phyloP scores from a whole-genome alignment of 306 rosid species.

The Vicia villosa region DNA sequence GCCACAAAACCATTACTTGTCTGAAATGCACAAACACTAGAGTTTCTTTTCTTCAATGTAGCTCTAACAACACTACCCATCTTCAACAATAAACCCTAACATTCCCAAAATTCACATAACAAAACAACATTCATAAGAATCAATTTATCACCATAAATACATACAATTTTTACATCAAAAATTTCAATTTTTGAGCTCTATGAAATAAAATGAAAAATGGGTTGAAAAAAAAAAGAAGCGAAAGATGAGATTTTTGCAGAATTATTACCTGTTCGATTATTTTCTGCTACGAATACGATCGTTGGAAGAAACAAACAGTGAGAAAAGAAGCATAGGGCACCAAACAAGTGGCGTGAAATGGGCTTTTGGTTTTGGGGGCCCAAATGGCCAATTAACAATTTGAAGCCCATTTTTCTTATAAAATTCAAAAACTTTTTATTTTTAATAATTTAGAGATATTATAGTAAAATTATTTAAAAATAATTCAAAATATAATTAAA shows the following conservation, averaged over 20 bases:
- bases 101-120: background rate
- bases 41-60: conserved; percentile 47
- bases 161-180: background rate
- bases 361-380: conserved; percentile 10
- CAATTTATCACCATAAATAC: background rate
- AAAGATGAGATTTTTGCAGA: background rate
- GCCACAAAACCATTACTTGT: conserved; percentile 32
- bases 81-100: conserved; percentile 29
- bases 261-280: background rate
- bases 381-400: background rate
- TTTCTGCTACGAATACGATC: conserved; percentile 19
- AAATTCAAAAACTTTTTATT: too few species aligned
- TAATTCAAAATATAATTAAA: too few species aligned
- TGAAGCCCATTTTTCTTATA: background rate
- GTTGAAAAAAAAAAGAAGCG: background rate
- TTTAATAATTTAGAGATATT: too few species aligned
- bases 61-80: conserved; percentile 56
- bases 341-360: background rate
- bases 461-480: too few species aligned
- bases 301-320: background rate
- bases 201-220: background rate
- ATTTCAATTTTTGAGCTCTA: background rate
- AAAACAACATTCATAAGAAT: background rate
- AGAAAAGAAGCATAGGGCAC: conserved; percentile 21
- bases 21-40: conserved; percentile 30